Base-by-base conservation (phyloP, 306 rosid genomes). In the Lotus japonicus region DNA sequence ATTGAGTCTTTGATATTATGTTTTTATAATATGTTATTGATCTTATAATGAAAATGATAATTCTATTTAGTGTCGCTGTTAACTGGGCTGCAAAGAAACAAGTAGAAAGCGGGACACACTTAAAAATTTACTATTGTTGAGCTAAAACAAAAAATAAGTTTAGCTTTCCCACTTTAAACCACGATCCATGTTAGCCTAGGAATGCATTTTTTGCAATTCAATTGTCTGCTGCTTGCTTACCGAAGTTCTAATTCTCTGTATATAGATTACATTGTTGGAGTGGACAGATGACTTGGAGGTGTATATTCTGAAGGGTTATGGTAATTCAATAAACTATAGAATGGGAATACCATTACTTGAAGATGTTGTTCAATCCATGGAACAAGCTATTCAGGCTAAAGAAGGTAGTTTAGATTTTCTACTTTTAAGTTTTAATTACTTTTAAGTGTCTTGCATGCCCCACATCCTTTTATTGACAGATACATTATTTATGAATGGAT, bases 211-310 rank as follows among this genome's bases (percentile, higher is more conserved):
- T 73, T 26, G 5, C 15, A 16, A 39, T 61, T 58, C 19, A 16
- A 36, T 15, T 4, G 0, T 21, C 12, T 68, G 66, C 44, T 75
- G 21, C 26, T 11, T 74, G 66, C 66, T 80, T 60, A 54, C 31
- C 67, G 76, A 49, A 42, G 54, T 73, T 43, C 49, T 76, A 46
- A 14, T 71, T 51, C 0, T 35, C 11, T 58, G 39, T 70, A 52
- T 35, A 41, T 71, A 92, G 97, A 80, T 92, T 66, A 68, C 71
- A 58, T 79, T 87, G 83, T 77, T 92, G 74, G 97, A 92, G 82
- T 92, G 97, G 97, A 72, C 95, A 59, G 96, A 92, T 81, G 97
- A 92, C 48, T 74, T 92, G 81, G 96, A 89, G 81, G 60, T 12
- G 60, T 92, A 66, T 79, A 81, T 89, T 66, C 80, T 92, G 76